Percentiles rank a stretch among this genome's conserved stretches.
Conservation (phyloP, 2,329 filamentous ascomycete genomes). For the Colletotrichum destructivum region DNA sequence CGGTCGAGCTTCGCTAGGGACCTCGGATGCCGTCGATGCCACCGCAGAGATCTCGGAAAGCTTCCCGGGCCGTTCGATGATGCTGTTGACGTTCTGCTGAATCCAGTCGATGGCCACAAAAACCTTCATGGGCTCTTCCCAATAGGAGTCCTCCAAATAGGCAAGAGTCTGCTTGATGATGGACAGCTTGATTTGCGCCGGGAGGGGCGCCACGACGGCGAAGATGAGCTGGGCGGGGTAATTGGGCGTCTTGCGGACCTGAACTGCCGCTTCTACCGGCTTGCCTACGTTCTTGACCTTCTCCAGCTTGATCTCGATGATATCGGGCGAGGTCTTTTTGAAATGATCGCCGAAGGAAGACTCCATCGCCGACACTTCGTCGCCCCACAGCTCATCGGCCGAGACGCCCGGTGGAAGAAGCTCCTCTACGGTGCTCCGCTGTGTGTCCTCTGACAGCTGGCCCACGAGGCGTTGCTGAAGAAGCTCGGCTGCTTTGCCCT, state of each 20-base stretch:
- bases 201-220: conserved; percentile 78
- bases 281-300: conserved; percentile 66
- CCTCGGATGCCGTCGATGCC: conserved; percentile 75
- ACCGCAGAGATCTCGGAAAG: conserved; percentile 88
- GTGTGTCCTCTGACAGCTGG: conserved; percentile 30
- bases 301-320: conserved; percentile 80
- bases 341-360: conserved; percentile 88
- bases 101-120: conserved; percentile 94
- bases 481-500: conserved; percentile 82
- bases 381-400: conserved; percentile 81
- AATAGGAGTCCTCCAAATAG: conserved; percentile 78
- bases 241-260: conserved; percentile 79
- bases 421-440: conserved; percentile 39
- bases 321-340: conserved; percentile 69
- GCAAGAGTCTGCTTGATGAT: conserved; percentile 83
- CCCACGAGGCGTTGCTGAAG: conserved; percentile 70
- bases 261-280: conserved; percentile 69
- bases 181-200: conserved; percentile 94
- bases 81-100: conserved; percentile 84
- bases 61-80: conserved; percentile 87
- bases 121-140: conserved; percentile 89
- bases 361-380: conserved; percentile 87
- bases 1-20: conserved; percentile 49
- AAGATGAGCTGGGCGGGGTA: conserved; percentile 84
- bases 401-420: conserved; percentile 48